Evolutionary conservation across 257 asterid genomes (phyloP).

Genomic region (Solanum pennellii): DNA sequence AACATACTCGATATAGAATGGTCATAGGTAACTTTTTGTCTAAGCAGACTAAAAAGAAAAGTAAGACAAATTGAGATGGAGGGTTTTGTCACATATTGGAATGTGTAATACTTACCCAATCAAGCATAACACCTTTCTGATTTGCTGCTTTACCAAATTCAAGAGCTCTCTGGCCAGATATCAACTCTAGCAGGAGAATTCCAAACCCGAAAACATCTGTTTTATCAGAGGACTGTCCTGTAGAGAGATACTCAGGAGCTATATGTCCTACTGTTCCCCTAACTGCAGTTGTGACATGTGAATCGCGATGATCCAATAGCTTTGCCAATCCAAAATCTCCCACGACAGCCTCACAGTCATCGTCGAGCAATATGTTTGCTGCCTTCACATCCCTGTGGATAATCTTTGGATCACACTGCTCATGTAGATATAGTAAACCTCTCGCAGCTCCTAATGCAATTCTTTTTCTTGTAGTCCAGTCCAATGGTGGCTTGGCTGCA

Average conservation of each 20-base stretch:
- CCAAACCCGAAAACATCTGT: constrained; percentile 97
- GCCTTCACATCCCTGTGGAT: constrained; percentile 98
- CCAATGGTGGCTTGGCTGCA: constrained; percentile 75
- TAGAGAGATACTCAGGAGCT: constrained; percentile 89
- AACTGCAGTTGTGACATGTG: constrained; percentile 94
- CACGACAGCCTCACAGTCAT: constrained; percentile 79
- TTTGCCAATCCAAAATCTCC: constrained; percentile 97
- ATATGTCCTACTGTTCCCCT: constrained; percentile 98
- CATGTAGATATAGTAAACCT: constrained; percentile 84
- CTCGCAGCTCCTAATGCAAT: constrained; percentile 92
- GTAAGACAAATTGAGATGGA: neutral
- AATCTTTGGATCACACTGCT: constrained; percentile 95
- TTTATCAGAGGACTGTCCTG: constrained; percentile 96
- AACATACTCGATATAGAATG: neutral
- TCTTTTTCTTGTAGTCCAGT: constrained; percentile 76
- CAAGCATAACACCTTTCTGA: constrained; percentile 93
- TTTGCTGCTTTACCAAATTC: constrained; percentile 86
- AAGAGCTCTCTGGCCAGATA: constrained; percentile 92
- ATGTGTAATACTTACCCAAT: constrained; percentile 60
- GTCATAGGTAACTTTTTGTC: neutral
- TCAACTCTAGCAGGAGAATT: constrained; percentile 70
- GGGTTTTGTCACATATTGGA: neutral
- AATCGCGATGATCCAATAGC: constrained; percentile 80
- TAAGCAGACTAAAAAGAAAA: neutral
- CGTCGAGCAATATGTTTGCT: constrained; percentile 86